A percentile compares a stretch with the other conserved stretches of the same genome.
These are phyloP conservation scores for Coemansia sp. DNA, from an alignment of 192 early-diverging fungal species.

Conservation along the genomic window DNA sequence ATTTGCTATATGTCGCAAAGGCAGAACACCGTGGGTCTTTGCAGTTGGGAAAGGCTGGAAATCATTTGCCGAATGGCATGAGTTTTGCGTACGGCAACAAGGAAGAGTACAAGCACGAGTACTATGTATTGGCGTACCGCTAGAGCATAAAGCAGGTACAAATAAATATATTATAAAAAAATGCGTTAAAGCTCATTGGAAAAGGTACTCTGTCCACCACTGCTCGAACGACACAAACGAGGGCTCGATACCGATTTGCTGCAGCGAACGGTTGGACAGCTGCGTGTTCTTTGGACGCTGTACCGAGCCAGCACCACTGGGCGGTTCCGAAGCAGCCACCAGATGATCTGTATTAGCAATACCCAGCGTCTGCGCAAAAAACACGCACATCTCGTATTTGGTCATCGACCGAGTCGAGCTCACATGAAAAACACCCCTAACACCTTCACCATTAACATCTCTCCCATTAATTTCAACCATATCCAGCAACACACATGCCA, in stretches of 20 bases:
- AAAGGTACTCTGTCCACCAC: conserved; percentile 35
- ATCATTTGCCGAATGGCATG: conserved; percentile 34
- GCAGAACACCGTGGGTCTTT: conserved; percentile 17
- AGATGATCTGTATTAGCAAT: conserved; percentile 9
- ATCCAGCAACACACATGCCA: conserved; percentile 68
- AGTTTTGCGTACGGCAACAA: conserved; percentile 26
- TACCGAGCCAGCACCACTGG: conserved; percentile 12
- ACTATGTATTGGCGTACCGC: conserved; percentile 29
- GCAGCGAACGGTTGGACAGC: conserved; percentile 24
- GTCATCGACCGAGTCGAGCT: conserved; percentile 39
- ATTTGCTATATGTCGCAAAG: conserved; percentile 41
- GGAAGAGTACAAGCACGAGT: conserved; percentile 22
- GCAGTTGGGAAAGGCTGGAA: conserved; percentile 47
- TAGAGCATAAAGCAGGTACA: not conserved
- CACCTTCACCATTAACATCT: conserved; percentile 3
- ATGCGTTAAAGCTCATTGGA: not conserved
- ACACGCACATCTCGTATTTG: conserved; percentile 44
- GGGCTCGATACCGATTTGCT: conserved; percentile 30
- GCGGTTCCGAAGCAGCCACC: conserved; percentile 17
- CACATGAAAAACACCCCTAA: conserved; percentile 41
- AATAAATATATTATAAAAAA: not conserved
- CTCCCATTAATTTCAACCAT: conserved; percentile 49
- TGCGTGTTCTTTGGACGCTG: conserved; percentile 37
- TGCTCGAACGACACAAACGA: conserved; percentile 27
- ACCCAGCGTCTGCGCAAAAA: conserved; percentile 32